Evolutionary conservation across 345 rosid species (phyloP).

Genomic region (Lumnitzera littorea): DNA sequence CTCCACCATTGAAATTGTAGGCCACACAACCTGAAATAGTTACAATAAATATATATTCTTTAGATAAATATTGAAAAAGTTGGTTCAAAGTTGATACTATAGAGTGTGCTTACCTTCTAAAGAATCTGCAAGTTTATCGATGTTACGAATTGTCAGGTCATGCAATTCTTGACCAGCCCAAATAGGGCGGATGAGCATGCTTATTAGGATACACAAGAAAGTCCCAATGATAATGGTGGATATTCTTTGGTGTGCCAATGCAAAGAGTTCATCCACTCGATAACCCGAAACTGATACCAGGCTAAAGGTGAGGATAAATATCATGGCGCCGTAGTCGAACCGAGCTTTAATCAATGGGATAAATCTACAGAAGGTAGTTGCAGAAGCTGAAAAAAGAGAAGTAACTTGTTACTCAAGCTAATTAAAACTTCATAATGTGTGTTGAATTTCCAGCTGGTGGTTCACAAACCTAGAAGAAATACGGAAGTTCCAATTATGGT

Average conservation of each 20-base stretch:
- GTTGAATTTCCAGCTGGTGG: background rate
- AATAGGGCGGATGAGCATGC: constrained; percentile 17
- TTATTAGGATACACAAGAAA: constrained; percentile 2
- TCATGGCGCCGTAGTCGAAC: too few relatives aligned
- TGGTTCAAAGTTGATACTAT: background rate
- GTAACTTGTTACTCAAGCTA: too few relatives aligned
- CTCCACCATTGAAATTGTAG: constrained; percentile 4
- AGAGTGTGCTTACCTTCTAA: constrained; percentile 13
- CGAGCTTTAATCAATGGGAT: too few relatives aligned
- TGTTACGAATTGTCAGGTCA: constrained; percentile 9
- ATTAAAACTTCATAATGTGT: too few relatives aligned
- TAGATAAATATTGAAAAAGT: background rate
- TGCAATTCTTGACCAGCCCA: constrained; percentile 26
- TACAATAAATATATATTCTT: background rate
- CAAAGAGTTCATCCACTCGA: constrained; percentile 8
- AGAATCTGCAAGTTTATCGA: constrained; percentile 21
- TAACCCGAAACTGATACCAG: background rate
- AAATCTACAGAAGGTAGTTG: too few relatives aligned
- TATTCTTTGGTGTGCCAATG: constrained; percentile 18
- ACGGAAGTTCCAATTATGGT: constrained; percentile 17
- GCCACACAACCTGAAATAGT: constrained; percentile 18
- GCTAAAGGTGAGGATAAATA: too few relatives aligned
- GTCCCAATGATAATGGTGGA: constrained; percentile 26
- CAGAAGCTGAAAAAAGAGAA: too few relatives aligned
- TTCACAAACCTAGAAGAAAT: constrained; percentile 17